A percentile compares a stretch with the other conserved stretches of the same genome.
Conservation (phyloP, 106 monocot genomes). For the Vanilla planifolia region DNA sequence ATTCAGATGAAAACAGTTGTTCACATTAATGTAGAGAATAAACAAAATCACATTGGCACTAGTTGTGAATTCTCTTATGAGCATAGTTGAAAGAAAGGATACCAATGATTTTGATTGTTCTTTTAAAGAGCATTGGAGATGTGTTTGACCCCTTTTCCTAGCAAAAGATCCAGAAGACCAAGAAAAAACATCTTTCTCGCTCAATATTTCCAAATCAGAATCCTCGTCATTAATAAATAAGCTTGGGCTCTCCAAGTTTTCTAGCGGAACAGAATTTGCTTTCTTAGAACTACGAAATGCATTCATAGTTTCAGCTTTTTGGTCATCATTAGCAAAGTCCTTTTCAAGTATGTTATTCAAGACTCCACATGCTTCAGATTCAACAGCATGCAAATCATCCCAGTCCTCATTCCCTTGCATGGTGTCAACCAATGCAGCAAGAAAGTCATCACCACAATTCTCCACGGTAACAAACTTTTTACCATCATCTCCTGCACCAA, state of each 20-base stretch:
- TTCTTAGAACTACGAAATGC: constrained; percentile 1
- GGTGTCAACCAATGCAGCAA: constrained; percentile 72
- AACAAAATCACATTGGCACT: too few relatives aligned
- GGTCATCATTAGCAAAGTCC: constrained; percentile 8
- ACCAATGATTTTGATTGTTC: background rate
- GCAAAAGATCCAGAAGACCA: background rate
- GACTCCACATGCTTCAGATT: constrained; percentile 62
- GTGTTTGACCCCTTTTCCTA: constrained; percentile 11
- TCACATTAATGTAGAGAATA: too few relatives aligned
- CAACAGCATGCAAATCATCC: constrained; percentile 75
- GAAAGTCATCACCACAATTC: constrained; percentile 83
- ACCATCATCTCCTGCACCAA: constrained; percentile 73
- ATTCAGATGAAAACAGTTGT: too few relatives aligned
- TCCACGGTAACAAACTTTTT: constrained; percentile 81
- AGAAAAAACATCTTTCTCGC: constrained; percentile 19
- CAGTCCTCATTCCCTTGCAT: constrained; percentile 76
- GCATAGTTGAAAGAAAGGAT: background rate
- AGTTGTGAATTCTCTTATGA: too few relatives aligned
- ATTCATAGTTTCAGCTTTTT: constrained; percentile 11
- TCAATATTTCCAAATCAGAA: constrained; percentile 68
- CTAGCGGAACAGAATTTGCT: constrained; percentile 2
- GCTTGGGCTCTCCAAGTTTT: constrained; percentile 7
- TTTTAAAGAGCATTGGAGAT: background rate
- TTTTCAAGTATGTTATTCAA: constrained; percentile 37
- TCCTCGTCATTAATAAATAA: constrained; percentile 21